Conservation (phyloP, 495 filamentous ascomycete species). For the Annulohypoxylon maeteangense region DNA sequence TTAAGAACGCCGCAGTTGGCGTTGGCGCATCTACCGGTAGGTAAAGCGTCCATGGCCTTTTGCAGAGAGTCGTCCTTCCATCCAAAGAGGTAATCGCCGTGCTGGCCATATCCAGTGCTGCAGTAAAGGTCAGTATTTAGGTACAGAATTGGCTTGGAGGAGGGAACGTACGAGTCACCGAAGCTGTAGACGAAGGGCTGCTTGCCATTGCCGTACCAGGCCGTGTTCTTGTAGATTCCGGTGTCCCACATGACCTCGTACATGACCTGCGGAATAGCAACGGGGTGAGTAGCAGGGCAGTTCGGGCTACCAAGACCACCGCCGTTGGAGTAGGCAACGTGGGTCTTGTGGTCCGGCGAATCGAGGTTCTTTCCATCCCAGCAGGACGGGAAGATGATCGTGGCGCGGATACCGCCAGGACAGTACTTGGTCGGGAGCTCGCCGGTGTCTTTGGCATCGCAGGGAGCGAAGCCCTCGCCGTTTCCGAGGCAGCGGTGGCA, state of each 20-base stretch:
- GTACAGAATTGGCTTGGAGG: conserved; percentile 16
- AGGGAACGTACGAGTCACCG: conserved; percentile 47
- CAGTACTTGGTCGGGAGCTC: conserved; percentile 47
- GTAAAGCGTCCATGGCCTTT: conserved; percentile 53
- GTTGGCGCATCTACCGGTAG: conserved; percentile 44
- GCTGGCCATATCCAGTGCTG: conserved; percentile 51
- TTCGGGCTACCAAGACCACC: conserved; percentile 56
- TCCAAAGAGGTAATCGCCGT: conserved; percentile 59
- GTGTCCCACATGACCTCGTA: conserved; percentile 53
- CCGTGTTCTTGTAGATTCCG: conserved; percentile 47
- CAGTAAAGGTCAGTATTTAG: conserved; percentile 4
- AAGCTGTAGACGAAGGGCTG: conserved; percentile 56
- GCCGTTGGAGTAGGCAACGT: conserved; percentile 71
- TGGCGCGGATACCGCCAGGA: conserved; percentile 52
- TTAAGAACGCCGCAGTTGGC: conserved; percentile 51
- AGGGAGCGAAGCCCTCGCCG: conserved; percentile 68
- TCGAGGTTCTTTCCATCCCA: conserved; percentile 78
- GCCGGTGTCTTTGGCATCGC: conserved; percentile 60
- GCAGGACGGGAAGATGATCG: conserved; percentile 77
- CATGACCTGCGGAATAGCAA: conserved; percentile 58
- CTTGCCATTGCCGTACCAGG: conserved; percentile 51
- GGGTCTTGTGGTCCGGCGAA: conserved; percentile 67
- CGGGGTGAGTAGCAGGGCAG: conserved; percentile 56
- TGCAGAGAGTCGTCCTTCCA: conserved; percentile 57
- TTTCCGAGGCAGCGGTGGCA: conserved; percentile 72